Conservation (phyloP, 495 filamentous ascomycete genomes). For the Opeltia flavorubescens region DNA sequence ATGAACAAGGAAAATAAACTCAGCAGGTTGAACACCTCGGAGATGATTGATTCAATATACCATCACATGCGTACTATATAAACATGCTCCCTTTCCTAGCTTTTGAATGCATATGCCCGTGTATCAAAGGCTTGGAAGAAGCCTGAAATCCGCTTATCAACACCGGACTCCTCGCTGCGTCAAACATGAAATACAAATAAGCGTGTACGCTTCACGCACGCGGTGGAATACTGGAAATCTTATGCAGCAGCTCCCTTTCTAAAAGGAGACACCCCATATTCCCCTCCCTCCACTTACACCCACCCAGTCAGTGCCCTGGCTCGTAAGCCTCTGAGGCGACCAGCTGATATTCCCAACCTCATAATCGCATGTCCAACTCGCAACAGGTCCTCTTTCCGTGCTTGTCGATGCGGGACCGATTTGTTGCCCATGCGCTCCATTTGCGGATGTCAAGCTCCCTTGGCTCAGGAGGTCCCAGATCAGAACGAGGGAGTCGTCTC, state of each 20-base stretch:
- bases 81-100: background rate
- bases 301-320: slow-evolving; percentile 82
- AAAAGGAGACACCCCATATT: slow-evolving; percentile 83
- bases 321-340: slow-evolving; percentile 63
- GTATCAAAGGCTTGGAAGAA: background rate
- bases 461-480: slow-evolving; percentile 86
- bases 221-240: too few species aligned
- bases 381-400: slow-evolving; percentile 55
- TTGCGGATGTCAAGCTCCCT: slow-evolving; percentile 19
- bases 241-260: too few species aligned
- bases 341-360: slow-evolving; percentile 93
- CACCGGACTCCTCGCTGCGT: slow-evolving; percentile 1
- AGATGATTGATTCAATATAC: too few species aligned
- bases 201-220: background rate
- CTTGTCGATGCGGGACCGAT: slow-evolving; percentile 28
- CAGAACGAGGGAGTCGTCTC: slow-evolving; percentile 78
- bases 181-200: too few species aligned
- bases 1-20: background rate
- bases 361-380: slow-evolving; percentile 88
- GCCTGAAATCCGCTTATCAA: background rate
- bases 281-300: slow-evolving; percentile 86
- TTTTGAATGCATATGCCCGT: background rate
- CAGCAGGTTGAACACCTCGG: too few species aligned
- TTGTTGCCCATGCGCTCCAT: slow-evolving; percentile 2
- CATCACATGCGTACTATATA: background rate